phyloP scores from a whole-genome alignment of 257 asterid species.

The Plantago major region DNA sequence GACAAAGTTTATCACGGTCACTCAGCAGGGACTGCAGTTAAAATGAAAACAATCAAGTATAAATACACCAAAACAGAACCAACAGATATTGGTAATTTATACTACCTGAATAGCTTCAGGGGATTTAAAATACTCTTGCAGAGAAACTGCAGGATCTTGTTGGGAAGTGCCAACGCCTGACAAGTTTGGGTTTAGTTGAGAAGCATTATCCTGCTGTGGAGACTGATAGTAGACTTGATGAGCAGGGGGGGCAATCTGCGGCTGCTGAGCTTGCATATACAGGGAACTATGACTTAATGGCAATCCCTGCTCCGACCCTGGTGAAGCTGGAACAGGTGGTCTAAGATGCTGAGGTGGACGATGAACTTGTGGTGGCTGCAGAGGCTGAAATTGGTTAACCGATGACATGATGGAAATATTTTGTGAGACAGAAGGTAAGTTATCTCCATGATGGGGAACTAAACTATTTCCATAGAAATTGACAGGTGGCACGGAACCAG shows the following conservation, averaged over 20 bases:
- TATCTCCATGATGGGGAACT: slow-evolving; percentile 60
- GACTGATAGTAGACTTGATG: slow-evolving; percentile 39
- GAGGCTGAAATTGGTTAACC: slow-evolving; percentile 70
- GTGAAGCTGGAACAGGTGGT: slow-evolving; percentile 66
- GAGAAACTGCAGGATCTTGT: slow-evolving; percentile 54
- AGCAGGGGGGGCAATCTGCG: slow-evolving; percentile 36
- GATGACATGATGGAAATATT: slow-evolving; percentile 46
- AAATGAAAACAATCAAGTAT: slow-evolving; percentile 3
- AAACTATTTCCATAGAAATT: slow-evolving; percentile 50
- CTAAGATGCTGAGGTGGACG: slow-evolving; percentile 76
- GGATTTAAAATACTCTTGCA: slow-evolving; percentile 56
- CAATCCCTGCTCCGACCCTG: slow-evolving; percentile 63
- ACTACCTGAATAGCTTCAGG: slow-evolving; percentile 72
- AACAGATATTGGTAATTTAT: not conserved
- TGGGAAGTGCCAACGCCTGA: slow-evolving; percentile 41
- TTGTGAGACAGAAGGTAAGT: slow-evolving; percentile 40
- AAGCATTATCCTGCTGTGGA: slow-evolving; percentile 43
- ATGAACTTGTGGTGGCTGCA: slow-evolving; percentile 91
- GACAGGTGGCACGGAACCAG: slow-evolving; percentile 41
- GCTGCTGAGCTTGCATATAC: slow-evolving; percentile 41
- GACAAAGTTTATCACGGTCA: slow-evolving; percentile 93
- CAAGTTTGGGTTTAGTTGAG: slow-evolving; percentile 27
- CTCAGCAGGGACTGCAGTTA: slow-evolving; percentile 65
- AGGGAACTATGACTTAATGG: slow-evolving; percentile 49
- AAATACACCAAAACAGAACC: slow-evolving; percentile 5